Evolutionary conservation across 805 yeast genomes (phyloP).

Genomic region (Scheffersomyces lignosus): DNA sequence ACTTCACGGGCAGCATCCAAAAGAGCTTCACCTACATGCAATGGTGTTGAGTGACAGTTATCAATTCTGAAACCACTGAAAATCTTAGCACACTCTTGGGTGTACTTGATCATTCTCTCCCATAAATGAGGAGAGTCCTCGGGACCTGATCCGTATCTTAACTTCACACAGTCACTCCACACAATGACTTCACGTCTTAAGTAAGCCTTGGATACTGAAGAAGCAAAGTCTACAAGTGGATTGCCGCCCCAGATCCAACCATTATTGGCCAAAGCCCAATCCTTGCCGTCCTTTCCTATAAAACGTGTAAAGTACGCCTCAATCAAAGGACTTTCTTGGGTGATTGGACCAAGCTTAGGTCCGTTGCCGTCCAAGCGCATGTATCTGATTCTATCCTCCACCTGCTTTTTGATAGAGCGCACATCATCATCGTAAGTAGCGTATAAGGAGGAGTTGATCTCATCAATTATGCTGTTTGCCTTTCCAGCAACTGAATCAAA

Average conservation of each 20-base stretch:
- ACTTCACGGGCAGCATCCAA: conserved; percentile 84
- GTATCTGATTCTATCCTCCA: conserved; percentile 74
- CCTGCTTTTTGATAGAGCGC: conserved; percentile 61
- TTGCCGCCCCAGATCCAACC: conserved; percentile 99
- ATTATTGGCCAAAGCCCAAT: conserved; percentile 82
- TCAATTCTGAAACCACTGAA: conserved; percentile 92
- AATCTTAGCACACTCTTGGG: conserved; percentile 64
- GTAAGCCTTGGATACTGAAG: conserved; percentile 74
- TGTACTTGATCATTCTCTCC: conserved; percentile 82
- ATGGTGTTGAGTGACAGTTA: conserved; percentile 94
- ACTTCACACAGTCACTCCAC: conserved; percentile 96
- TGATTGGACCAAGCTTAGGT: conserved; percentile 71
- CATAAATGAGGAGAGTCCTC: conserved; percentile 88
- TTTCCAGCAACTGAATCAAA: conserved; percentile 23
- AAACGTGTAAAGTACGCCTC: conserved; percentile 90
- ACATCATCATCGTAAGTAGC: conserved; percentile 74
- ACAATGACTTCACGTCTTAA: conserved; percentile 89
- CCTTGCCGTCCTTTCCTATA: conserved; percentile 47
- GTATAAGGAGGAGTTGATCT: conserved; percentile 73
- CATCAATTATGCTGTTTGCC: conserved; percentile 64
- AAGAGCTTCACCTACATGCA: conserved; percentile 88
- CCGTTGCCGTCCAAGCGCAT: conserved; percentile 79
- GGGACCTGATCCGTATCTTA: conserved; percentile 76
- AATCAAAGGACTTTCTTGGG: conserved; percentile 55
- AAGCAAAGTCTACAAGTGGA: conserved; percentile 92